Base-by-base conservation (phyloP, 805 yeast species). In the Starmerella powellii region DNA sequence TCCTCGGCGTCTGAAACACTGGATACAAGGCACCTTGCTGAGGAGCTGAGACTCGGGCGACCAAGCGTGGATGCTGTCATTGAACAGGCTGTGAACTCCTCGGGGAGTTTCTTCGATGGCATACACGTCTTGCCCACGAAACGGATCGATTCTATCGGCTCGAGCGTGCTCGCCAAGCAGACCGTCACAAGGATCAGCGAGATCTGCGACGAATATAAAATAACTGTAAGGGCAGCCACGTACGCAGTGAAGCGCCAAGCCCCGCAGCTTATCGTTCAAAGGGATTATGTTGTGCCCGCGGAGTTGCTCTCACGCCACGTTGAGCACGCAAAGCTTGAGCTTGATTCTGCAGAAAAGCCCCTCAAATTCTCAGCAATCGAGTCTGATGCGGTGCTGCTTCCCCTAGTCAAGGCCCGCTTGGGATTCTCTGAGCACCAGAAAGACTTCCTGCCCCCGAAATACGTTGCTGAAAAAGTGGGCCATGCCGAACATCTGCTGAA, bases 41-140 rank as follows among this genome's bases (percentile, higher is more conserved):
- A 29, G 2, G 38, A 40, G 8, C 29, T 45, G 10, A 29, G 32
- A 2, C 35, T 45, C 11, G 37, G 41, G 1, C 20, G 32, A 6
- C 16, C 31, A n/a, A 37, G 31, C 6, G 29, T 42, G 6, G 64
- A 63, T 38, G 63, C 62, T 4, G 53, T 62, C 26, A 48, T 61
- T 31, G 59, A 64, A 12, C 57, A 62, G 33, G 61, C 63, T 20
- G 62, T 58, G 34, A 56, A 52, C 21, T 65, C 66, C 1, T 47
- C 48, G 2, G 46, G 50, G 21, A 62, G 61, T 31, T 45, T 64
- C 31, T 39, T 19, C 21, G 46, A 38, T 15, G 42, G 34, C 16
- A 28, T 35, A 11, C 42, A 41, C n/a, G 28, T 44, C 3, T 12
- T 44, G 3, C 43, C 47, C 10, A 20, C 33, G 6, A 15, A 26